Evolutionary conservation across 768 basidiomycete species (phyloP).

Genomic region (Leucocoprinus birnbaumii): DNA sequence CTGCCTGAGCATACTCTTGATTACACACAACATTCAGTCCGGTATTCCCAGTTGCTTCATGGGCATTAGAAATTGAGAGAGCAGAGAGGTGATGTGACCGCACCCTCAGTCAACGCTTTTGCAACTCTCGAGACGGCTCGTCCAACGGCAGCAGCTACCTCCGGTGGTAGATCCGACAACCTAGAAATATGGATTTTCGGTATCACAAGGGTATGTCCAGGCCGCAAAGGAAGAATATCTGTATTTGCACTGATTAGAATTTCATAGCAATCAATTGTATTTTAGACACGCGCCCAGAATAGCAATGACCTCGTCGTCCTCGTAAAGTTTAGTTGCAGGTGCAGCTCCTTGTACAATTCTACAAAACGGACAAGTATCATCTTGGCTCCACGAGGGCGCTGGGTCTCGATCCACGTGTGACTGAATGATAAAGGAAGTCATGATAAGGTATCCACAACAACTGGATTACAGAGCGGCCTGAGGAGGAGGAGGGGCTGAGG

Average conservation of each 20-base stretch:
- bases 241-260: background rate
- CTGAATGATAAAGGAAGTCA: slow-evolving; percentile 77
- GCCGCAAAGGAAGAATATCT: slow-evolving; percentile 70
- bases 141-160: slow-evolving; percentile 57
- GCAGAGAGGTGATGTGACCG: slow-evolving; percentile 11
- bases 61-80: no score
- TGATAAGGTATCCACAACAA: slow-evolving; percentile 19
- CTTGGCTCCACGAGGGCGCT: slow-evolving; percentile 46
- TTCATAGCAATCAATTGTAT: background rate
- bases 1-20: slow-evolving; percentile 79
- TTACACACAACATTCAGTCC: slow-evolving; percentile 77
- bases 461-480: background rate
- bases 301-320: slow-evolving; percentile 60
- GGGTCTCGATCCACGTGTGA: slow-evolving; percentile 47
- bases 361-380: slow-evolving; percentile 60
- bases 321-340: slow-evolving; percentile 50
- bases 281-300: slow-evolving; percentile 48
- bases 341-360: slow-evolving; percentile 52
- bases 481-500: no score
- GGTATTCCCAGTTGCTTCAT: slow-evolving; percentile 56
- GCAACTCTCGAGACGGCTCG: slow-evolving; percentile 59
- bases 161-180: slow-evolving; percentile 62
- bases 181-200: slow-evolving; percentile 62
- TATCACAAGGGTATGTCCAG: slow-evolving; percentile 68
- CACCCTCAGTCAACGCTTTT: slow-evolving; percentile 60